Conservation (phyloP, 129 eudicot species). For the Flaveria robusta region DNA sequence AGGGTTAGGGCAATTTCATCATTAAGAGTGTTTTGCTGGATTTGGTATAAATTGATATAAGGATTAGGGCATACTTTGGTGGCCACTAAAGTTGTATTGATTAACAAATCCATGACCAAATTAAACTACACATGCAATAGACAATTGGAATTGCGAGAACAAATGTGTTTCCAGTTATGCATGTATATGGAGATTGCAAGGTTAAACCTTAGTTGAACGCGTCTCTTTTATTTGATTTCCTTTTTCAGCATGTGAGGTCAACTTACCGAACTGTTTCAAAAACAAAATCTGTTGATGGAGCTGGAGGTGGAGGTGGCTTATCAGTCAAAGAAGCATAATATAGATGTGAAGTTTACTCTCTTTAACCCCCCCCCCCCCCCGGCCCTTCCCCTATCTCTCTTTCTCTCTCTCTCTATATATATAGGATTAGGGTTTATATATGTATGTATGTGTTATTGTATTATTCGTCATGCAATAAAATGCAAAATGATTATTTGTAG, state of each 20-base stretch:
- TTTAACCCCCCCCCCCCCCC: too few species aligned
- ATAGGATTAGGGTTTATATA: too few species aligned
- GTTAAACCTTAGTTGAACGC: neutral
- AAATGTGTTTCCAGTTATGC: too few species aligned
- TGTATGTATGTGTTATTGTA: neutral
- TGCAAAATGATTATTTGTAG: constrained; percentile 2
- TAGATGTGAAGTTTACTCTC: neutral
- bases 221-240: neutral
- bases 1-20: too few species aligned
- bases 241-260: constrained; percentile 58
- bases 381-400: too few species aligned
- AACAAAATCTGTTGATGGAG: constrained; percentile 41
- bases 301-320: constrained; percentile 36
- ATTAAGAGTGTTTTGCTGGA: too few species aligned
- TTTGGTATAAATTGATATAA: too few species aligned
- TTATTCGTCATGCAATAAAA: neutral
- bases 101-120: neutral
- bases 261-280: constrained; percentile 47
- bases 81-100: neutral
- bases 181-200: neutral
- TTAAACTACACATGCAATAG: neutral
- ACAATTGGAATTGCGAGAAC: neutral
- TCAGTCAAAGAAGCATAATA: constrained; percentile 29
- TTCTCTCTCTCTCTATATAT: too few species aligned
- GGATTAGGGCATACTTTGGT: too few species aligned